These are phyloP conservation scores for Hemerocallis citrina DNA, from an alignment of 106 monocot genomes.

Conservation along the genomic window DNA sequence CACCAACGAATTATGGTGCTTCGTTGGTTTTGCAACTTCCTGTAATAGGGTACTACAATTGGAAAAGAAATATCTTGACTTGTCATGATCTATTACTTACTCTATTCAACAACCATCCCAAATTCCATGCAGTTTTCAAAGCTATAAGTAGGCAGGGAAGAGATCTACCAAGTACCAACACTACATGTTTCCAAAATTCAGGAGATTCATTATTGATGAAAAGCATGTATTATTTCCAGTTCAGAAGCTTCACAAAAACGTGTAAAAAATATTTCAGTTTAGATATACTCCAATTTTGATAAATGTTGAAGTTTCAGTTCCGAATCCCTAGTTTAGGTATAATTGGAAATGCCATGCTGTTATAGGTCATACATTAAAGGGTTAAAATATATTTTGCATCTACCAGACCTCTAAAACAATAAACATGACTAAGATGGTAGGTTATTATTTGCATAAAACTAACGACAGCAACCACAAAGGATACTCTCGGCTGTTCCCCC, in stretches of 20 bases:
- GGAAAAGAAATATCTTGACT: no score
- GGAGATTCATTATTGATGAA: no score
- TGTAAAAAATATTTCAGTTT: neutral
- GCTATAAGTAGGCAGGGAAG: no score
- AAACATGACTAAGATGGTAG: neutral
- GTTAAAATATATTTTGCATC: neutral
- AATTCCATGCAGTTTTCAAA: no score
- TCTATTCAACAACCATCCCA: no score
- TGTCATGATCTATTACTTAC: no score
- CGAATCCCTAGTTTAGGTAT: neutral
- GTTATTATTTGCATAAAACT: neutral
- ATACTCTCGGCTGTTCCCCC: constrained; percentile 49
- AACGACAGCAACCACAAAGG: constrained; percentile 10
- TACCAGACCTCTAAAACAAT: no score
- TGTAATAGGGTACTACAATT: no score
- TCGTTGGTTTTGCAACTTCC: no score
- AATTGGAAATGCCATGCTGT: neutral
- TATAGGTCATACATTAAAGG: neutral
- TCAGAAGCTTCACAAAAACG: neutral
- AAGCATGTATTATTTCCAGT: neutral
- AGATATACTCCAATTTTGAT: neutral
- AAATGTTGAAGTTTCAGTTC: neutral
- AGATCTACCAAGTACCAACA: no score
- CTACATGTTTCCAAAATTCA: no score
- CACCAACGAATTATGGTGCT: no score